phyloP scores from a whole-genome alignment of 1,284 basidiomycete genomes.

The Melampsora americana region DNA sequence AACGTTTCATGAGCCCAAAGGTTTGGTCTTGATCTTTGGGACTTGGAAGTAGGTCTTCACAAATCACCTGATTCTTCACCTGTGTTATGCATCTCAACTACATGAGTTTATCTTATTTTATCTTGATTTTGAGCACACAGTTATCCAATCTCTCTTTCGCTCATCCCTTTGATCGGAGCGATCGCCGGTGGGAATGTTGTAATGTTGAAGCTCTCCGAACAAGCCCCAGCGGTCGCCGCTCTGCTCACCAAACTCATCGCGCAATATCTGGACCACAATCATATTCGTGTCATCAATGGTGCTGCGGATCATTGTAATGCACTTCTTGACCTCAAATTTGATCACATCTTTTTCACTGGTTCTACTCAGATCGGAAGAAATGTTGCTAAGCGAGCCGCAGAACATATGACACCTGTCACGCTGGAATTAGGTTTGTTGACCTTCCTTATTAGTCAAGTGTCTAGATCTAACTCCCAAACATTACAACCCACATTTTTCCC shows the following conservation, averaged over 20 bases:
- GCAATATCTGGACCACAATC: constrained; percentile 55
- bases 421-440: constrained; percentile 54
- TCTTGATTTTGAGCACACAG: not conserved
- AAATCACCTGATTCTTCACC: not conserved
- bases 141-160: constrained; percentile 47
- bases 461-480: no score
- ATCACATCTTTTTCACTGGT: constrained; percentile 57
- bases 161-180: constrained; percentile 56
- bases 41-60: constrained; percentile 52
- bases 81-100: constrained; percentile 22
- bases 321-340: constrained; percentile 54
- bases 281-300: constrained; percentile 54
- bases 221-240: constrained; percentile 52
- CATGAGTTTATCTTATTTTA: no score
- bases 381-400: constrained; percentile 55
- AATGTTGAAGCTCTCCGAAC: constrained; percentile 54
- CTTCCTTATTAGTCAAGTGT: no score
- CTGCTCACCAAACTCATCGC: constrained; percentile 53
- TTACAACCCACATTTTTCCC: no score
- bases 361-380: constrained; percentile 54
- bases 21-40: constrained; percentile 55
- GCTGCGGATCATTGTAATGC: constrained; percentile 53
- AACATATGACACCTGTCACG: constrained; percentile 54
- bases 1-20: constrained; percentile 55
- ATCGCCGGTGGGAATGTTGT: constrained; percentile 56